phyloP scores from a whole-genome alignment of 2,329 filamentous ascomycete genomes.

The Xylariaceae sp. region DNA sequence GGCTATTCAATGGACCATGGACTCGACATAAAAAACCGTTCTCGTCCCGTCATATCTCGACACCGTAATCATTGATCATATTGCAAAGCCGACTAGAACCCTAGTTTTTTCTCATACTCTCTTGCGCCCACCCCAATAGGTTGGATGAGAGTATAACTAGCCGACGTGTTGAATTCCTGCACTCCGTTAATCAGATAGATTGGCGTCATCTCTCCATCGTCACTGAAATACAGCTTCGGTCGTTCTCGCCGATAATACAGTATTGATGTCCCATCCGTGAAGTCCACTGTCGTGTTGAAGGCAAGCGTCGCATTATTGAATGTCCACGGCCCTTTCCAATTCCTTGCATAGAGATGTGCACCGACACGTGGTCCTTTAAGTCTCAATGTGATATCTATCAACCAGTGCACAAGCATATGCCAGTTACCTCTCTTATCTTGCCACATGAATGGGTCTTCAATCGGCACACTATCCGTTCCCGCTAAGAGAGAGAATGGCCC shows the following conservation, averaged over 20 bases:
- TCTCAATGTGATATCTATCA: slow-evolving; percentile 24
- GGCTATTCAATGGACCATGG: too few species aligned
- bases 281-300: slow-evolving; percentile 29
- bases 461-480: slow-evolving; percentile 24
- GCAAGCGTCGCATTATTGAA: slow-evolving; percentile 21
- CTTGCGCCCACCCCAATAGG: slow-evolving; percentile 29
- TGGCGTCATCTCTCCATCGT: slow-evolving; percentile 42
- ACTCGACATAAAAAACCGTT: too few species aligned
- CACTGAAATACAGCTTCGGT: slow-evolving; percentile 46
- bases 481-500: slow-evolving; percentile 25
- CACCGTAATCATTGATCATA: too few species aligned
- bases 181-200: slow-evolving; percentile 46
- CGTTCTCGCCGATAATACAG: slow-evolving; percentile 43
- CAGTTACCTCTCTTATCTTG: slow-evolving; percentile 27
- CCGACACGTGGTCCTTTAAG: slow-evolving; percentile 26
- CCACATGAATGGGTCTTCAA: slow-evolving; percentile 30
- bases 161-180: slow-evolving; percentile 34
- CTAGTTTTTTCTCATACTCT: slow-evolving; percentile 15
- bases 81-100: too few species aligned
- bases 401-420: slow-evolving; percentile 28
- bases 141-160: slow-evolving; percentile 40
- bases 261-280: slow-evolving; percentile 37
- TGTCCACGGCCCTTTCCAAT: slow-evolving; percentile 22
- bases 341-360: slow-evolving; percentile 22
- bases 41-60: too few species aligned